Percentiles rank a stretch among this genome's conserved stretches.
These are phyloP conservation scores for Colletotrichum neosansevieriae DNA, from an alignment of 2,329 filamentous ascomycete genomes.

Conservation along the genomic window DNA sequence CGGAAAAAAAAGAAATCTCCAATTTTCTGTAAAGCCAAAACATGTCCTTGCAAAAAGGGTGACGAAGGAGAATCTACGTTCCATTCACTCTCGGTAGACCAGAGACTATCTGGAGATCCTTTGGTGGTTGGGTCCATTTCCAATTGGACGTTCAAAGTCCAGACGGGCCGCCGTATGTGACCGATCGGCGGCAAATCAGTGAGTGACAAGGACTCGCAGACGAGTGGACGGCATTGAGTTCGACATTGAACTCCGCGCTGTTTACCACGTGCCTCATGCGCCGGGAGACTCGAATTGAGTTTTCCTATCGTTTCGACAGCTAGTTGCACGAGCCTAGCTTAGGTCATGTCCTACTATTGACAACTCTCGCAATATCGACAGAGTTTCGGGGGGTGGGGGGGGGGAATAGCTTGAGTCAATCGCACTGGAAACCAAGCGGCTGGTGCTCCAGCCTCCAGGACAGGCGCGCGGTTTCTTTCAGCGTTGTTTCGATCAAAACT, in stretches of 20 bases:
- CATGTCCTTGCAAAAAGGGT: not conserved
- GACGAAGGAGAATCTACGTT: not conserved
- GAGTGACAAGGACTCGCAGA: not conserved
- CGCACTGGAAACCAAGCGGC: not conserved
- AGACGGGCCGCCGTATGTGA: not conserved
- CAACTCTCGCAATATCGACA: conserved; percentile 15
- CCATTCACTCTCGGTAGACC: not conserved
- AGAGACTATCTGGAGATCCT: not conserved
- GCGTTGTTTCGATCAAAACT: not conserved
- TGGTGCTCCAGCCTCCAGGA: not conserved
- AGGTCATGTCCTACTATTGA: conserved; percentile 7
- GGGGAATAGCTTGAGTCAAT: conserved; percentile 24
- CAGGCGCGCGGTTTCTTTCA: too few relatives aligned
- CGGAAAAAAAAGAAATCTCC: not conserved
- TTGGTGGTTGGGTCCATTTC: not conserved
- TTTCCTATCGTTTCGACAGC: not conserved
- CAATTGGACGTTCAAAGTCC: not conserved
- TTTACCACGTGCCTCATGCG: not conserved
- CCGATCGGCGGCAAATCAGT: not conserved
- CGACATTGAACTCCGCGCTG: not conserved
- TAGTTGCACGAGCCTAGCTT: conserved; percentile 11
- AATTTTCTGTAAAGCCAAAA: conserved; percentile 10
- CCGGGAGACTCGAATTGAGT: conserved; percentile 12
- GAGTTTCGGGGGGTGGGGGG: conserved; percentile 33
- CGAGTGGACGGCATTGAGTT: conserved; percentile 8